phyloP scores from a whole-genome alignment of 108 stramenopile genomes.

The Pseudonitzschia delicatissima region DNA sequence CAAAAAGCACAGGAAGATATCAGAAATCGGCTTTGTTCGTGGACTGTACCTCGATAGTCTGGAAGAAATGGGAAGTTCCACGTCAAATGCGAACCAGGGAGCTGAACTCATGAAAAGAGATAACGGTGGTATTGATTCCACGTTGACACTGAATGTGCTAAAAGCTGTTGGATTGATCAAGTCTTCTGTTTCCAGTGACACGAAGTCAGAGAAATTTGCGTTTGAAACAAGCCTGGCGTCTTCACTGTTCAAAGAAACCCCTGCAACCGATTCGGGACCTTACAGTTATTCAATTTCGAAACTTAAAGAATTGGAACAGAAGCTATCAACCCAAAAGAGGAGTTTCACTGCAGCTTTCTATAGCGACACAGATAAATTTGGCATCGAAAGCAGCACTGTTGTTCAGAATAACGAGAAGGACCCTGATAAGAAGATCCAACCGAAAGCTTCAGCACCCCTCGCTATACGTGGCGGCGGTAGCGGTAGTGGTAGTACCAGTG shows the following conservation, averaged over 20 bases:
- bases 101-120: background rate
- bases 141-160: constrained; percentile 65
- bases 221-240: constrained; percentile 11
- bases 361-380: background rate
- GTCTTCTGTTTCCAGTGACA: constrained; percentile 10
- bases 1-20: constrained; percentile 28
- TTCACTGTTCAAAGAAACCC: constrained; percentile 1
- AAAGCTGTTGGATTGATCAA: constrained; percentile 56
- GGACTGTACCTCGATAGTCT: constrained; percentile 32
- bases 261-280: background rate
- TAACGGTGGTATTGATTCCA: constrained; percentile 41
- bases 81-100: background rate
- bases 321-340: constrained; percentile 1
- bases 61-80: constrained; percentile 19
- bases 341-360: constrained; percentile 4
- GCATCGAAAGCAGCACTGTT: background rate
- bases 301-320: constrained; percentile 3
- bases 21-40: constrained; percentile 52
- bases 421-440: background rate
- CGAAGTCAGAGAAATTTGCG: background rate
- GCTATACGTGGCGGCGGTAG: constrained; percentile 1
- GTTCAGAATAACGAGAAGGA: background rate
- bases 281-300: constrained; percentile 7
- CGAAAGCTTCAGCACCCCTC: constrained; percentile 8
- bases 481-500: background rate